phyloP scores from a whole-genome alignment of 805 yeast species.

The Scheffersomyces lignosus region DNA sequence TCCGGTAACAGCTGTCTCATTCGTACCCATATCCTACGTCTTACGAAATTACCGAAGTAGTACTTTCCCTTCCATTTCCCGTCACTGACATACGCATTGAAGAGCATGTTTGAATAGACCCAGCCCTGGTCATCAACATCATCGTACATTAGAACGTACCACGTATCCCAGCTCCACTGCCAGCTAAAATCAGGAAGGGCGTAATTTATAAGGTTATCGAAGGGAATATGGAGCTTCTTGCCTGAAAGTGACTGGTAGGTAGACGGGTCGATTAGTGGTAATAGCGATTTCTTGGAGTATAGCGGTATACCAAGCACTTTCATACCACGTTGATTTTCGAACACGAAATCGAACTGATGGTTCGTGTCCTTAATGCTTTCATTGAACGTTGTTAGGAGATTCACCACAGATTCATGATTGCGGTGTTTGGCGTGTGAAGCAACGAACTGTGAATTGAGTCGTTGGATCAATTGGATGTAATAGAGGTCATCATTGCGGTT shows the following conservation, averaged over 20 bases:
- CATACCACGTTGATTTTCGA: constrained; percentile 58
- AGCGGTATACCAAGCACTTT: constrained; percentile 53
- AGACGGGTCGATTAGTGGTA: constrained; percentile 53
- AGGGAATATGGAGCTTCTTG: constrained; percentile 23
- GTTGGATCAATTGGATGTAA: constrained; percentile 5
- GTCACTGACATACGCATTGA: constrained; percentile 26
- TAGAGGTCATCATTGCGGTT: constrained; percentile 2
- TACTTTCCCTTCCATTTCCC: constrained; percentile 64
- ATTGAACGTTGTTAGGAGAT: constrained; percentile 8
- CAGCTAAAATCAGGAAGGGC: constrained; percentile 62
- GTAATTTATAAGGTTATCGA: constrained; percentile 25
- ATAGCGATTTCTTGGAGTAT: constrained; percentile 44
- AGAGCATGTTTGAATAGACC: constrained; percentile 61
- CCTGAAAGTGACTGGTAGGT: constrained; percentile 48
- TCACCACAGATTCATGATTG: constrained; percentile 5
- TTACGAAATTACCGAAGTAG: constrained; percentile 57
- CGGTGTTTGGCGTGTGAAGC: constrained; percentile 3
- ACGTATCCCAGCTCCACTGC: constrained; percentile 67
- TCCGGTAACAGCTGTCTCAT: too few relatives aligned
- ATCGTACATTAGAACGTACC: constrained; percentile 71
- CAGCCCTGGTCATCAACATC: constrained; percentile 88
- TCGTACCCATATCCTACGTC: constrained; percentile 67
- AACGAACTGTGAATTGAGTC: constrained; percentile 3
- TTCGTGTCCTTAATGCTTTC: constrained; percentile 3
- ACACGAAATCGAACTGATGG: constrained; percentile 38